phyloP scores from a whole-genome alignment of 768 basidiomycete genomes.

The Pulveroboletus sp. region DNA sequence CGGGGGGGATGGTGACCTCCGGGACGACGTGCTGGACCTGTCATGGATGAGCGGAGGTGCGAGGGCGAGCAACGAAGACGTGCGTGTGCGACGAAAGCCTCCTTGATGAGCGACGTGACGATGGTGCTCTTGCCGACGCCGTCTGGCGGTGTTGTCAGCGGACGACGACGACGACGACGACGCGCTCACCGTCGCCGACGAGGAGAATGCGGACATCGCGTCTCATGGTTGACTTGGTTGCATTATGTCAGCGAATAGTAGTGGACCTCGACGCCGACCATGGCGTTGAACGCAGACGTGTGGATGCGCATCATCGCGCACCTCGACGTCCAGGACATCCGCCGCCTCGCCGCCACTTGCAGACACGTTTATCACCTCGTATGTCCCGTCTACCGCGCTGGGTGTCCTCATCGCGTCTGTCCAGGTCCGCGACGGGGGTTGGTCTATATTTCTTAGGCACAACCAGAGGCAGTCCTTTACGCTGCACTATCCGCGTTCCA shows the following conservation, averaged over 20 bases:
- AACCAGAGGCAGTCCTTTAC: slow-evolving; percentile 57
- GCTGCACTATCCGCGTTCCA: slow-evolving; percentile 39
- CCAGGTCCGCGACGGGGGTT: slow-evolving; percentile 63
- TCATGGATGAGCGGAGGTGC: slow-evolving; percentile 1
- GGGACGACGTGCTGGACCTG: slow-evolving; percentile 95
- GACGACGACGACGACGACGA: not conserved
- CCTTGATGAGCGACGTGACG: slow-evolving; percentile 95
- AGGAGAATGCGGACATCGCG: slow-evolving; percentile 93
- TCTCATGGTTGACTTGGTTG: slow-evolving; percentile 51
- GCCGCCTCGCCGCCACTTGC: slow-evolving; percentile 29
- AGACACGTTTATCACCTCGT: slow-evolving; percentile 40
- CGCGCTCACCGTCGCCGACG: slow-evolving; percentile 82
- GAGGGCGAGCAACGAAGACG: slow-evolving; percentile 16
- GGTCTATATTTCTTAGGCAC: slow-evolving; percentile 48
- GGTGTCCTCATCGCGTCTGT: slow-evolving; percentile 1
- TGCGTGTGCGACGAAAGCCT: slow-evolving; percentile 89
- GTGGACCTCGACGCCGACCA: not conserved
- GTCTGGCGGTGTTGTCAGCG: slow-evolving; percentile 48
- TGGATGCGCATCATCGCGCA: slow-evolving; percentile 50
- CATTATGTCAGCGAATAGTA: slow-evolving; percentile 20
- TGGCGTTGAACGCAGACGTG: slow-evolving; percentile 51
- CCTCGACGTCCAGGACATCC: slow-evolving; percentile 43
- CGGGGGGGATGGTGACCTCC: slow-evolving; percentile 96
- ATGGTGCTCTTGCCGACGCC: slow-evolving; percentile 98
- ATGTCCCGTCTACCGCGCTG: slow-evolving; percentile 18